Evolutionary conservation across 306 rosid species (phyloP), one percentile per base, ranked within the genome.

Genomic region (Echinosophora koreensis): DNA sequence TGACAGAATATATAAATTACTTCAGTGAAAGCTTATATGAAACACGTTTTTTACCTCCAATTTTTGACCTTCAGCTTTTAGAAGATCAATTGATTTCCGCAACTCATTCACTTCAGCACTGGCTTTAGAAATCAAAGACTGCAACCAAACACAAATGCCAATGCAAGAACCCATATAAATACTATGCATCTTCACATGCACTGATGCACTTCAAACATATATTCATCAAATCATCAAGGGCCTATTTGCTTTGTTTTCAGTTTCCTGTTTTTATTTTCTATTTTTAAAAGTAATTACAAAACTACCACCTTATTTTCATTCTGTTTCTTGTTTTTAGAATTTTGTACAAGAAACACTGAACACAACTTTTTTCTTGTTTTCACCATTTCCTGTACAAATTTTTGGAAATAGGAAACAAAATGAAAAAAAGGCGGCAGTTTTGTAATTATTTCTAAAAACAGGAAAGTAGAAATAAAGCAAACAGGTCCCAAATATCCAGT

Each of bases 41-140:
- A 60, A 55, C 59, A 64, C 22, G 52, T 52, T 50, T 60, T 62
- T 76, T 76, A 95, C 98, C 97, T 95, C 97, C 81, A 90, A 81
- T 82, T 80, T 87, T 84, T 86, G 93, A 82, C 90, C 82, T 87
- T 90, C 95, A 28, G 88, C 86, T 86, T 89, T 92, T 9, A 95
- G 73, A 55, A 80, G 77, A 65, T 90, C 92, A 81, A 90, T 56
- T 51, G 92, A 81, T 83, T 88, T 87, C 13, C 85, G 88, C 83
- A 95, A 69, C 71, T 86, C 95, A 84, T 83, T 86, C 59, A 89
- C 91, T 79, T 84, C 84, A 56, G 74, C 88, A 80, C 82, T 88
- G 52, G 97, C 98, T 83, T 77, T 87, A 30, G 89, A 47, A 79
- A 88, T 81, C 83, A 92, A 69, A 65, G 97, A 37, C 98, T 95